These are phyloP conservation scores for Cenococcum geophilum DNA, from an alignment of 495 filamentous ascomycete species.

Conservation along the genomic window DNA sequence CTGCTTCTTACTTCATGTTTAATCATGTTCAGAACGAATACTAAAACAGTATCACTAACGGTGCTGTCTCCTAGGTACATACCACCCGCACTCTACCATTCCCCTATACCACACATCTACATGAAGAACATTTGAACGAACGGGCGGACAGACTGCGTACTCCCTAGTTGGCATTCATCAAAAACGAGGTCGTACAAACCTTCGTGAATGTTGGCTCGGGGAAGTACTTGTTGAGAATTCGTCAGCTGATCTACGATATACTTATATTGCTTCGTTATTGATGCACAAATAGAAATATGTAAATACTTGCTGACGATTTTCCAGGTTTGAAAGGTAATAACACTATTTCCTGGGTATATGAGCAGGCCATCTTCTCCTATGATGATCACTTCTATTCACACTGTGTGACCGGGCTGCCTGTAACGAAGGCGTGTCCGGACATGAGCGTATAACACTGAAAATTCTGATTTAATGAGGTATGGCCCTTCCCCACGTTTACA, in stretches of 20 bases:
- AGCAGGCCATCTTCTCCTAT: constrained; percentile 41
- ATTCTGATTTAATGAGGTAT: constrained; percentile 99
- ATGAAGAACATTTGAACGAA: constrained; percentile 96
- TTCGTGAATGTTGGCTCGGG: constrained; percentile 57
- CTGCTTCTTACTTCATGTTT: constrained; percentile 20
- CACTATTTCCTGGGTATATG: constrained; percentile 23
- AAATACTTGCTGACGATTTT: constrained; percentile 11
- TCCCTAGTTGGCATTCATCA: constrained; percentile 52
- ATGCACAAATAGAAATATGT: neutral
- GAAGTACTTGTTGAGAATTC: constrained; percentile 88
- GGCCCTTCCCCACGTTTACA: constrained; percentile 4
- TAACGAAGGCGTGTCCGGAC: constrained; percentile 42
- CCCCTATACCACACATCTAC: constrained; percentile 36
- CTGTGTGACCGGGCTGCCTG: constrained; percentile 78
- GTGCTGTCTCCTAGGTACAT: constrained; percentile 49
- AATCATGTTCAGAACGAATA: neutral
- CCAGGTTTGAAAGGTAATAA: constrained; percentile 13
- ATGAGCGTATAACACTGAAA: constrained; percentile 79
- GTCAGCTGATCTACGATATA: neutral
- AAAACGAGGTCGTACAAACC: constrained; percentile 82
- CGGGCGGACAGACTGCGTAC: constrained; percentile 94
- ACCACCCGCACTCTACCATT: constrained; percentile 21
- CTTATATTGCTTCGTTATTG: constrained; percentile 15
- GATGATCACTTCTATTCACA: constrained; percentile 94
- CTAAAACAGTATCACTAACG: constrained; percentile 42